These are phyloP conservation scores for Comarum palustre DNA, from an alignment of 306 rosid species.

Conservation along the genomic window DNA sequence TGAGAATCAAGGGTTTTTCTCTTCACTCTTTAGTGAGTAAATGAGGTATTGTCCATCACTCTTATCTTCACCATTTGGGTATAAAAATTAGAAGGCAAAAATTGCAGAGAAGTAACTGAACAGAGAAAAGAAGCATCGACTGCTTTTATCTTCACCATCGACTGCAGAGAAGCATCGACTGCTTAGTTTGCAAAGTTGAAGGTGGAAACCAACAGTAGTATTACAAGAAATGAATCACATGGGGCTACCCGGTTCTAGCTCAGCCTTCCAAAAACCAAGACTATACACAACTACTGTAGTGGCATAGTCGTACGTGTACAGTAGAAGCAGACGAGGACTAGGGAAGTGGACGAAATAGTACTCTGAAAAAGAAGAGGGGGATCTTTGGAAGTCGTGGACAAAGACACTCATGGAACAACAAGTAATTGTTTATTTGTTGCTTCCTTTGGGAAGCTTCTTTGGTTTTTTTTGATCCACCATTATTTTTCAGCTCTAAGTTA, in stretches of 20 bases:
- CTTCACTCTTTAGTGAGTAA: background rate
- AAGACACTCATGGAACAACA: background rate
- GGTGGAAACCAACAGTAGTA: background rate
- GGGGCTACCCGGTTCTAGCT: conserved; percentile 23
- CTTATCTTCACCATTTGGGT: conserved; percentile 21
- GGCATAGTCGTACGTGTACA: conserved; percentile 22
- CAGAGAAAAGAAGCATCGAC: conserved; percentile 29
- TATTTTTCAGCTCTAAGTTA: background rate
- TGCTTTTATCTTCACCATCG: too few species aligned
- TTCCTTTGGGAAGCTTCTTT: conserved; percentile 26
- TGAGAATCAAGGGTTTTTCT: background rate
- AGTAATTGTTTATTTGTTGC: background rate
- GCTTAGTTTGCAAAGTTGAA: conserved; percentile 25
- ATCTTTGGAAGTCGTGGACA: conserved; percentile 21
- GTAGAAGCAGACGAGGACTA: conserved; percentile 10
- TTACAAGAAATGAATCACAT: conserved; percentile 34
- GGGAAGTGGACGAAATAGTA: conserved; percentile 35
- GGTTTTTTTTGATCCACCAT: conserved; percentile 7
- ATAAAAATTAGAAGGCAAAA: background rate
- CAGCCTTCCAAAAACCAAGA: conserved; percentile 14
- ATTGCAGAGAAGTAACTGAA: conserved; percentile 19
- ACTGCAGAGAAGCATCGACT: conserved; percentile 23
- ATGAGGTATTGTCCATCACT: background rate
- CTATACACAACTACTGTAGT: conserved; percentile 20
- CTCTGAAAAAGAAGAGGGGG: conserved; percentile 32